Percentiles rank a stretch among this genome's conserved stretches.
Evolutionary conservation across 352 stramenopile genomes (phyloP).

Genomic region (Phytophthora sansomeana): DNA sequence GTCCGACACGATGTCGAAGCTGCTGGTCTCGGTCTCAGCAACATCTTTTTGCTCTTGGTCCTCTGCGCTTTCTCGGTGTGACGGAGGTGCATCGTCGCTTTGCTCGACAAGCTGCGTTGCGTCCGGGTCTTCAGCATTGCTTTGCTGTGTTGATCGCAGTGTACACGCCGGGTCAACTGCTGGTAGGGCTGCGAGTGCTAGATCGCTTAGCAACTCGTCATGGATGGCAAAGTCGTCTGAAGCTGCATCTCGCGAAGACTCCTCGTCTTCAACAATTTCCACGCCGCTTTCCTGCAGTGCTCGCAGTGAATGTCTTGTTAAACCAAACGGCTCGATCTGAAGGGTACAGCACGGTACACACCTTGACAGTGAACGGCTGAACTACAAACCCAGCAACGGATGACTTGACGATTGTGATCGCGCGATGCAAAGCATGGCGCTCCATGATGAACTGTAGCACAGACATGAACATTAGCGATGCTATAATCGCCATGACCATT

Average conservation of each 20-base stretch:
- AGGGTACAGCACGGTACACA: conserved; percentile 22
- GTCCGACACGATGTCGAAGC: conserved; percentile 67
- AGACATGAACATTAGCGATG: conserved; percentile 13
- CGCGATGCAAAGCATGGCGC: conserved; percentile 53
- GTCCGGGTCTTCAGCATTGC: conserved; percentile 35
- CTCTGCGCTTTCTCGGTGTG: background rate
- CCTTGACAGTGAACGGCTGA: conserved; percentile 72
- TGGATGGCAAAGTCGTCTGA: conserved; percentile 51
- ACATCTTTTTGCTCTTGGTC: conserved; percentile 16
- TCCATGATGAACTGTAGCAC: conserved; percentile 69
- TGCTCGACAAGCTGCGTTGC: conserved; percentile 30
- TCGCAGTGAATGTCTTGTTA: background rate
- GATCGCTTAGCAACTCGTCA: conserved; percentile 63
- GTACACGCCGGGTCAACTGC: conserved; percentile 53
- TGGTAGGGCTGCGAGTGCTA: conserved; percentile 52
- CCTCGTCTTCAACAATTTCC: conserved; percentile 40
- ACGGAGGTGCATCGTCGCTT: conserved; percentile 27
- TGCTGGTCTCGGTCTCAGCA: conserved; percentile 19
- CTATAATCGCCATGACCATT: conserved; percentile 8
- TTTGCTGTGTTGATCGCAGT: conserved; percentile 71
- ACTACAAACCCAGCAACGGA: conserved; percentile 59
- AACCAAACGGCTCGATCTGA: background rate
- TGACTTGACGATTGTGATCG: conserved; percentile 73
- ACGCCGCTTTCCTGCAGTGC: conserved; percentile 51
- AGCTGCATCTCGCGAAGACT: conserved; percentile 16